These are phyloP conservation scores for Nothopassalora personata DNA, from an alignment of 2,329 filamentous ascomycete genomes.

Conservation along the genomic window DNA sequence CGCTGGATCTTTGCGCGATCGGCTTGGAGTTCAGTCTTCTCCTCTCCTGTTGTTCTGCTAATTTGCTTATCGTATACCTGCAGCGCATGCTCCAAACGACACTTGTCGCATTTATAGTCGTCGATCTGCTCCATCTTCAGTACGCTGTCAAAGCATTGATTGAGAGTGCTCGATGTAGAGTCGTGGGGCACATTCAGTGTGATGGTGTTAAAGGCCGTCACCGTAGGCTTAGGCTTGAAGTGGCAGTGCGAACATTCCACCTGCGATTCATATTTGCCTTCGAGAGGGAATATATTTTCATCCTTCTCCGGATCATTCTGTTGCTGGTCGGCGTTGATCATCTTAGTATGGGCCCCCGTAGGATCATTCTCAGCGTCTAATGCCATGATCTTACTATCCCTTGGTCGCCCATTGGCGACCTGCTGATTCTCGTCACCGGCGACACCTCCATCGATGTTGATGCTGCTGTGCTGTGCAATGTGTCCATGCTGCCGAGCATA, in stretches of 20 bases:
- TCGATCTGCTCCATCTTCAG: slow-evolving; percentile 95
- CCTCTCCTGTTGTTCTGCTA: slow-evolving; percentile 49
- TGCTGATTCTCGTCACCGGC: slow-evolving; percentile 4
- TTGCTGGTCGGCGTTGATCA: slow-evolving; percentile 11
- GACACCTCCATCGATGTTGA: neutral
- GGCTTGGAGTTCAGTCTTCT: slow-evolving; percentile 40
- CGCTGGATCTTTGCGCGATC: slow-evolving; percentile 61
- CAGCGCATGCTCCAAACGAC: slow-evolving; percentile 75
- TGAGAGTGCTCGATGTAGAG: slow-evolving; percentile 65
- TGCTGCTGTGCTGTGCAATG: neutral
- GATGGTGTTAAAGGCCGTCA: slow-evolving; percentile 83
- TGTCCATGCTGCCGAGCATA: slow-evolving; percentile 41
- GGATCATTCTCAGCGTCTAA: slow-evolving; percentile 1
- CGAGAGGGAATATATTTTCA: slow-evolving; percentile 80
- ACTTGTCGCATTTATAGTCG: slow-evolving; percentile 93
- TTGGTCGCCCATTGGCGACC: neutral
- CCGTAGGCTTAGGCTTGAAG: slow-evolving; percentile 79
- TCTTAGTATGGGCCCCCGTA: slow-evolving; percentile 15
- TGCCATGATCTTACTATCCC: slow-evolving; percentile 18
- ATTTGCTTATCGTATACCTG: slow-evolving; percentile 58
- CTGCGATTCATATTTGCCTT: slow-evolving; percentile 88
- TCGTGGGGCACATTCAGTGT: slow-evolving; percentile 87
- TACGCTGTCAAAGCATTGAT: slow-evolving; percentile 84
- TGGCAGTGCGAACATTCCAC: slow-evolving; percentile 87
- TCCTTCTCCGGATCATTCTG: slow-evolving; percentile 35